These are phyloP conservation scores for Paracorniculantispora psalliotae DNA, from an alignment of 2,329 filamentous ascomycete genomes.

Conservation along the genomic window DNA sequence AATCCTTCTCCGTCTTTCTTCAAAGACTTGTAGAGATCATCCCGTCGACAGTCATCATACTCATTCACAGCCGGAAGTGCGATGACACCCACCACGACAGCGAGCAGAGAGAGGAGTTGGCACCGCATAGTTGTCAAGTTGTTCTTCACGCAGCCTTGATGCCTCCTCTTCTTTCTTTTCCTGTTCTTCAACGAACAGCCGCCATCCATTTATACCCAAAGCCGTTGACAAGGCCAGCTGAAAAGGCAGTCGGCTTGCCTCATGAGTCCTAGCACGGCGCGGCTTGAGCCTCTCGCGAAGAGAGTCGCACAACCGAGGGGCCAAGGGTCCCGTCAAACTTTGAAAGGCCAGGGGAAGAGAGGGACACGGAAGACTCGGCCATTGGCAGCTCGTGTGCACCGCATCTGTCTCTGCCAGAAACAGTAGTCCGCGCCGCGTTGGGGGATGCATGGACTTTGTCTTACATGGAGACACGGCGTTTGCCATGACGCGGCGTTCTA, in stretches of 20 bases:
- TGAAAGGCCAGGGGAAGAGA: background rate
- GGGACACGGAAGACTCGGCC: background rate
- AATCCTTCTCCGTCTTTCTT: constrained; percentile 22
- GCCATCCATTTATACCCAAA: background rate
- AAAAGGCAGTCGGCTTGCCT: background rate
- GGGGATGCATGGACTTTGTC: background rate
- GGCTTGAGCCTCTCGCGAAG: background rate
- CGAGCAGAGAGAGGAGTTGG: background rate
- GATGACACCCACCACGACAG: background rate
- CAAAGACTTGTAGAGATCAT: constrained; percentile 28
- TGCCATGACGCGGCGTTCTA: too few species aligned
- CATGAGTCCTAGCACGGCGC: background rate
- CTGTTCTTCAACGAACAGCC: background rate
- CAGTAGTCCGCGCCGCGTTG: background rate
- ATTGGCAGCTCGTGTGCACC: constrained; percentile 4
- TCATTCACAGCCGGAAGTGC: constrained; percentile 17
- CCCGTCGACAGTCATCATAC: constrained; percentile 21
- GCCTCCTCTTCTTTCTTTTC: background rate
- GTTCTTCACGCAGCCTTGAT: background rate
- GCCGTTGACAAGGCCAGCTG: background rate
- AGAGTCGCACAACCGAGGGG: constrained; percentile 8
- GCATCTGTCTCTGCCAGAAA: constrained; percentile 11
- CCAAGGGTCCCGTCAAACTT: background rate
- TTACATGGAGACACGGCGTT: background rate
- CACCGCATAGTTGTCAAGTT: background rate